These are phyloP conservation scores for Myxozyma monticola DNA, from an alignment of 805 yeast species.

Conservation along the genomic window DNA sequence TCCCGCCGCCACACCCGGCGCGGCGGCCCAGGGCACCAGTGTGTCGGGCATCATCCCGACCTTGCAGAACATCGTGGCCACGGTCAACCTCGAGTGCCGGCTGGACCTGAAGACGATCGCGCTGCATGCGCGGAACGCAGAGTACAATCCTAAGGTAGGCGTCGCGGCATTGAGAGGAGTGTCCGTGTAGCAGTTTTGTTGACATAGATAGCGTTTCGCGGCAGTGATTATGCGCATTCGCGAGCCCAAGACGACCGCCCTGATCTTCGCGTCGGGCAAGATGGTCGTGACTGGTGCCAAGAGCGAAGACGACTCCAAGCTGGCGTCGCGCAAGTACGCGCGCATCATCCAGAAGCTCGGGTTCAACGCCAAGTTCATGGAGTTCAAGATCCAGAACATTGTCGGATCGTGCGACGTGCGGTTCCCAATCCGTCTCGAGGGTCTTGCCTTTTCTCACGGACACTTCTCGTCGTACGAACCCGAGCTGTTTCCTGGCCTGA, in stretches of 20 bases:
- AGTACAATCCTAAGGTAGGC: slow-evolving; percentile 78
- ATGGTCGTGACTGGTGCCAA: slow-evolving; percentile 99
- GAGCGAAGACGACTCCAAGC: slow-evolving; percentile 96
- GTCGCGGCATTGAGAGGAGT: background rate
- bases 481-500: slow-evolving; percentile 95
- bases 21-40: slow-evolving; percentile 53
- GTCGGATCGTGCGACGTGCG: slow-evolving; percentile 99
- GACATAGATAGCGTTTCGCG: slow-evolving; percentile 69
- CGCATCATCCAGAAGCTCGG: slow-evolving; percentile 97
- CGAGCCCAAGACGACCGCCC: slow-evolving; percentile 97
- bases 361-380: slow-evolving; percentile 95
- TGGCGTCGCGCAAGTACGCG: slow-evolving; percentile 96
- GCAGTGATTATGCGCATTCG: slow-evolving; percentile 99
- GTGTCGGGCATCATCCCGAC: slow-evolving; percentile 97
- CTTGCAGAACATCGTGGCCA: slow-evolving; percentile 87
- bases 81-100: slow-evolving; percentile 94
- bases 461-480: slow-evolving; percentile 90
- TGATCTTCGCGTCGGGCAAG: slow-evolving; percentile 97
- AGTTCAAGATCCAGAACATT: slow-evolving; percentile 95
- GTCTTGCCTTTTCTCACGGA: slow-evolving; percentile 96
- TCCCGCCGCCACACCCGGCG: slow-evolving; percentile 22
- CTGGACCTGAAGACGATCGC: slow-evolving; percentile 96
- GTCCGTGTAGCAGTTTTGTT: background rate
- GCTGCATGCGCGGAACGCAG: slow-evolving; percentile 97
- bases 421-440: slow-evolving; percentile 95